Evolutionary conservation across 1,139 yeast species (phyloP).

Genomic region (Sugiyamaella castrensis): DNA sequence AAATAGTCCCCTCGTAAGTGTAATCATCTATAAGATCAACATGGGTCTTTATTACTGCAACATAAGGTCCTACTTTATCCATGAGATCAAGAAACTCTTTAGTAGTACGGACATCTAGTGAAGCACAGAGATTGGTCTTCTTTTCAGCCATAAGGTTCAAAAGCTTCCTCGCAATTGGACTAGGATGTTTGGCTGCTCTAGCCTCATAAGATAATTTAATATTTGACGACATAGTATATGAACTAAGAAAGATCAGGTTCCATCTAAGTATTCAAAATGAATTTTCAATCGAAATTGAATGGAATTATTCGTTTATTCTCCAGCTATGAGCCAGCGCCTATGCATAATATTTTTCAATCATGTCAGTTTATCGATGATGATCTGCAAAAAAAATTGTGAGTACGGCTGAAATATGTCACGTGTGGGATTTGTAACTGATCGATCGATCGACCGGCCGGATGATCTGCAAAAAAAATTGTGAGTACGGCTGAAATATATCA

Average conservation of each 20-base stretch:
- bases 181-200: conserved; percentile 68
- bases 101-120: conserved; percentile 86
- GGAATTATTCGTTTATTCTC: no score
- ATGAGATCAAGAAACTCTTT: conserved; percentile 65
- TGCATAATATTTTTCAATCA: no score
- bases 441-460: no score
- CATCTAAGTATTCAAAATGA: background rate
- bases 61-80: conserved; percentile 83
- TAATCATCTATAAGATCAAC: conserved; percentile 91
- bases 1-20: conserved; percentile 70
- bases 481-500: no score
- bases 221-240: conserved; percentile 14
- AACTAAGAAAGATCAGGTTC: background rate
- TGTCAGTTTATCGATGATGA: no score
- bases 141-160: conserved; percentile 73
- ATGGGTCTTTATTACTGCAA: conserved; percentile 91
- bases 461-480: no score
- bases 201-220: conserved; percentile 49
- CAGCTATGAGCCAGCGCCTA: no score
- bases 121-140: conserved; percentile 88
- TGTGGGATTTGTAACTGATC: no score
- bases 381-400: no score
- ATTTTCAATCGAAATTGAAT: no score
- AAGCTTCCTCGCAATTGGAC: conserved; percentile 77
- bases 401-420: no score